Evolutionary conservation across 805 yeast species (phyloP), one percentile per base, ranked within the genome.

Genomic region (Candida takata): DNA sequence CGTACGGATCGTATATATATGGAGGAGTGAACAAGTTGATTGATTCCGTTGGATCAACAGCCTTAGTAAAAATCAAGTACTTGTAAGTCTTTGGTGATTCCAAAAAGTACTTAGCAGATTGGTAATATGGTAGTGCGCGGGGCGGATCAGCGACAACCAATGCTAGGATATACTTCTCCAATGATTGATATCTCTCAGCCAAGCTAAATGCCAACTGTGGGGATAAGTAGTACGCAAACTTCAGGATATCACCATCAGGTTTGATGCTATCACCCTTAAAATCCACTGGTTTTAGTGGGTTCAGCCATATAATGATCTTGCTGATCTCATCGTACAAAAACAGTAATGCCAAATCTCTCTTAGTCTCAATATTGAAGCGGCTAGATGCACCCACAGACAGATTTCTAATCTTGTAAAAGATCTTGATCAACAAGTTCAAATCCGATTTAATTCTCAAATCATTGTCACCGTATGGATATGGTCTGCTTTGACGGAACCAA

Each of bases 401-500:
- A 4, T 12, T 5, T 12, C 26, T 41, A 16, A 49, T 34, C 36
- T 41, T 41, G 57, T 54, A 26, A 44, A 51, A 42, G 52, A 83
- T 67, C 17, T 72, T 77, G 20, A 68, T 62, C 45, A 90, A 62
- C 33, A 79, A 58, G 5, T 68, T 63, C 48, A 72, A 67, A 49
- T 88, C 95, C 2, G 85, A 73, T 44, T 77, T 78, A 34, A 79
- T 76, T 52, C 77, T 77, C 43, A 84, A 58, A 29, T 73, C 67
- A 52, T 90, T 86, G 9, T 86, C 80, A 4, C 98, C 97, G 61
- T 70, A 87, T 12, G 97, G 96, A 63, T 80, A 81, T 4, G 70
- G 64, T 2, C 75, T 65, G 15, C 73, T 66, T 31, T 64, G 68
- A 17, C 66, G 67, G 54, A 86, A 92, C 96, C 97, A 88, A 2